phyloP scores from a whole-genome alignment of 2,329 filamentous ascomycete species.

The Alternaria alternata region DNA sequence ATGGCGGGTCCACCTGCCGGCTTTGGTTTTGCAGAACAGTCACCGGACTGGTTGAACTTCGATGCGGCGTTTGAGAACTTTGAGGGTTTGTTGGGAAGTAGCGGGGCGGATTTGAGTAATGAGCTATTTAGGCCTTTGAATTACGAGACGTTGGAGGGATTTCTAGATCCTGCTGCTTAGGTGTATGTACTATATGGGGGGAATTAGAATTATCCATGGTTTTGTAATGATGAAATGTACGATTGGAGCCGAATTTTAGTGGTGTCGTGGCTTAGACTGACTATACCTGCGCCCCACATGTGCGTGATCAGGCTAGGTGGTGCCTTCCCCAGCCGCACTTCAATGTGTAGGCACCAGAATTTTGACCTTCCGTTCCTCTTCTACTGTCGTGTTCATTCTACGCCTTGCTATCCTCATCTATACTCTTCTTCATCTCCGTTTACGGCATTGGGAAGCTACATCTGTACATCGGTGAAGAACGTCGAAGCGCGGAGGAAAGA shows the following conservation, averaged over 20 bases:
- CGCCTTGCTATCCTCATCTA: not conserved
- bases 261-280: not conserved
- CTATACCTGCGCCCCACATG: not conserved
- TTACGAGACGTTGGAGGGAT: slow-evolving; percentile 47
- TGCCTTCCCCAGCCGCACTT: not conserved
- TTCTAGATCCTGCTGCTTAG: slow-evolving; percentile 38
- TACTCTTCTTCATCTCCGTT: too few relatives aligned
- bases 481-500: too few relatives aligned
- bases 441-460: too few relatives aligned
- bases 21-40: slow-evolving; percentile 46
- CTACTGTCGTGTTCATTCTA: too few relatives aligned
- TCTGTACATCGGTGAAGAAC: too few relatives aligned
- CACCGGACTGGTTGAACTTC: slow-evolving; percentile 51
- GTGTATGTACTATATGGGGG: not conserved
- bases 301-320: not conserved
- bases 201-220: fast-evolving
- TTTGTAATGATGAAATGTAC: not conserved
- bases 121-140: slow-evolving; percentile 49
- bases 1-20: slow-evolving; percentile 26
- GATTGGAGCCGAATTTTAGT: not conserved
- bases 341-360: not conserved
- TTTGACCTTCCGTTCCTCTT: too few relatives aligned
- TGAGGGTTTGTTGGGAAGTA: slow-evolving; percentile 49
- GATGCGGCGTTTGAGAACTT: slow-evolving; percentile 53
- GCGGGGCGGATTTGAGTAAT: slow-evolving; percentile 50